Evolutionary conservation across 2,329 filamentous ascomycete genomes (phyloP).

Genomic region (Cucurbitaria berberidis): DNA sequence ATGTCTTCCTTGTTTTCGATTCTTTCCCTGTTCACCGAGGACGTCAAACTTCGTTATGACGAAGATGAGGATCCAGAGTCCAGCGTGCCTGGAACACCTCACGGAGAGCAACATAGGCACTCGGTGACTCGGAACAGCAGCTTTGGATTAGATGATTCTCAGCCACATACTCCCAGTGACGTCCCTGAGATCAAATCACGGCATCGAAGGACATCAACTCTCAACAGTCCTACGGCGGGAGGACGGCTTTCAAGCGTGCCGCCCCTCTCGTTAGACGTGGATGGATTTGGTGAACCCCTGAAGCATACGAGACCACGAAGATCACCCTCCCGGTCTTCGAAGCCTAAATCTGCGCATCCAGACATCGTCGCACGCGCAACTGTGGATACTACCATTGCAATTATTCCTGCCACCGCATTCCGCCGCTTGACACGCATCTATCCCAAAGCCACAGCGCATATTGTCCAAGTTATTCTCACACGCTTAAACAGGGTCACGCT

Average conservation of each 20-base stretch:
- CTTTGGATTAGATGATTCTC: slow-evolving; percentile 42
- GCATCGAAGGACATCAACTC: slow-evolving; percentile 37
- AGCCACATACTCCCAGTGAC: slow-evolving; percentile 38
- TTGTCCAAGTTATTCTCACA: slow-evolving; percentile 96
- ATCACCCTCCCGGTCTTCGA: slow-evolving; percentile 44
- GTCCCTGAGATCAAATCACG: slow-evolving; percentile 23
- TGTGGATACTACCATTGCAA: slow-evolving; percentile 95
- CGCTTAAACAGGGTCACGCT: slow-evolving; percentile 93
- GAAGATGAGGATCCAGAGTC: slow-evolving; percentile 64
- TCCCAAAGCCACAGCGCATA: slow-evolving; percentile 94
- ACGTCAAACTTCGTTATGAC: slow-evolving; percentile 77
- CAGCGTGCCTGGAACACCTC: slow-evolving; percentile 37
- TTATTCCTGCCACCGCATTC: slow-evolving; percentile 96
- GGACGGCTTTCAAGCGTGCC: slow-evolving; percentile 66
- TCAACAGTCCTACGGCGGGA: slow-evolving; percentile 45
- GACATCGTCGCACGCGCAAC: slow-evolving; percentile 97
- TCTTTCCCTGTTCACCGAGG: slow-evolving; percentile 94
- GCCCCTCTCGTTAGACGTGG: slow-evolving; percentile 71
- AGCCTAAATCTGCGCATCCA: slow-evolving; percentile 81
- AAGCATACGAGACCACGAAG: slow-evolving; percentile 23
- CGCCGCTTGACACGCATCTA: slow-evolving; percentile 90
- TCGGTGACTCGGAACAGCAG: slow-evolving; percentile 35
- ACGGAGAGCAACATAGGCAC: slow-evolving; percentile 22
- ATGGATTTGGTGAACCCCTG: slow-evolving; percentile 31
- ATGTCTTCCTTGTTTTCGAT: slow-evolving; percentile 99